Evolutionary conservation across 306 rosid genomes (phyloP).

Genomic region (Cicer arietinum): DNA sequence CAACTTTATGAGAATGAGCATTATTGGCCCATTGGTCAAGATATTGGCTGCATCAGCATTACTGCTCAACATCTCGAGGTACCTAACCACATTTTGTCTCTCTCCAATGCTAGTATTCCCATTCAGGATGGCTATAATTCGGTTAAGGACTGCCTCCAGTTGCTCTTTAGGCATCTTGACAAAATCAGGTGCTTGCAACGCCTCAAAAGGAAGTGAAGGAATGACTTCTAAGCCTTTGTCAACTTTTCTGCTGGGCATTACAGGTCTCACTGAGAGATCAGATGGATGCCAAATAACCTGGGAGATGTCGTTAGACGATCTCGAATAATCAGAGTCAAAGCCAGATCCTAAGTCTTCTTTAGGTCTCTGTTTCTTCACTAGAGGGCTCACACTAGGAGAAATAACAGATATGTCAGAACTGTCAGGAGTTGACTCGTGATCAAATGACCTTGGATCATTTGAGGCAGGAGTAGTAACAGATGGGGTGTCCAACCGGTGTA

Average conservation of each 20-base stretch:
- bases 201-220: conserved; percentile 93
- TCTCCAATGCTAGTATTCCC: conserved; percentile 82
- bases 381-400: conserved; percentile 80
- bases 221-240: conserved; percentile 72
- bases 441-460: conserved; percentile 57
- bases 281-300: conserved; percentile 90
- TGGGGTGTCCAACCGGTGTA: conserved; percentile 57
- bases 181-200: conserved; percentile 77
- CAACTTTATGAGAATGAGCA: conserved; percentile 90
- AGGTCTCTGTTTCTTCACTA: conserved; percentile 65
- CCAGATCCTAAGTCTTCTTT: conserved; percentile 76
- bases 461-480: conserved; percentile 53
- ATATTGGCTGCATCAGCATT: conserved; percentile 92
- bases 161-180: conserved; percentile 83
- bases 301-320: conserved; percentile 61
- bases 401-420: conserved; percentile 59
- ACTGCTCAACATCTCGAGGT: conserved; percentile 88
- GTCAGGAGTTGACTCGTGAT: conserved; percentile 71
- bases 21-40: conserved; percentile 96
- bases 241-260: conserved; percentile 92
- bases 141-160: conserved; percentile 65
- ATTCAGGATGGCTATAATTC: conserved; percentile 66
- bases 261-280: conserved; percentile 97
- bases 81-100: conserved; percentile 88
- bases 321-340: conserved; percentile 66